These are phyloP conservation scores for Penicillium argentinense DNA, from an alignment of 495 filamentous ascomycete species.

Conservation along the genomic window DNA sequence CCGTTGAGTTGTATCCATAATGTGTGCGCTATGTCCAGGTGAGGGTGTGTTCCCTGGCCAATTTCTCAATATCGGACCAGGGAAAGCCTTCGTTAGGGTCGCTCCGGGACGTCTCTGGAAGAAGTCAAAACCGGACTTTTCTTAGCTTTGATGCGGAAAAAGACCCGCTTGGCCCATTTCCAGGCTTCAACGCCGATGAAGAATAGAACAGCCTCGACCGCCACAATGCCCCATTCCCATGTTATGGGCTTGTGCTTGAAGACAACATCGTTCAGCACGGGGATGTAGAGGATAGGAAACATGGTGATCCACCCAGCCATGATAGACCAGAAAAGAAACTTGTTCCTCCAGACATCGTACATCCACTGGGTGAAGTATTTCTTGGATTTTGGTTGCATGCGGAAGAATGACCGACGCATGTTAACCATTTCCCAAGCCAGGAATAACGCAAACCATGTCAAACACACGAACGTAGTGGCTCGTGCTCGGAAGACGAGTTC, in stretches of 20 bases:
- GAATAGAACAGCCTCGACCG: conserved; percentile 60
- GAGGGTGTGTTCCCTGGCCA: no score
- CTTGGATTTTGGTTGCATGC: conserved; percentile 58
- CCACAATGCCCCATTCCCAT: conserved; percentile 62
- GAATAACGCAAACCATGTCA: conserved; percentile 75
- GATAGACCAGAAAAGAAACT: no score
- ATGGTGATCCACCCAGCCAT: conserved; percentile 66
- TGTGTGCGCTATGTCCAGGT: no score
- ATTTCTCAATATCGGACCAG: no score
- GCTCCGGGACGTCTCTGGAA: no score
- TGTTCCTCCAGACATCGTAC: conserved; percentile 63
- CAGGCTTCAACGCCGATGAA: conserved; percentile 63
- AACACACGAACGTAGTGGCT: conserved; percentile 66
- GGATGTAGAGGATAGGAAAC: conserved; percentile 72
- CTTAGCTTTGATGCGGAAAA: conserved; percentile 38
- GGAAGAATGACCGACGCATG: conserved; percentile 66
- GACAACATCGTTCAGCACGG: conserved; percentile 65
- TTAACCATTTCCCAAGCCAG: conserved; percentile 73
- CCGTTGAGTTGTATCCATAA: no score
- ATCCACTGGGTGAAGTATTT: conserved; percentile 55
- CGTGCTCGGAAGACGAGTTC: no score
- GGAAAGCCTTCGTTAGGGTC: no score
- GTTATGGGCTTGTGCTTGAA: conserved; percentile 74
- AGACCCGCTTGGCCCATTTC: conserved; percentile 64
- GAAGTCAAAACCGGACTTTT: no score